Evolutionary conservation across 768 basidiomycete species (phyloP), one percentile per base, ranked within the genome.

Genomic region (Boletus barrowsii): DNA sequence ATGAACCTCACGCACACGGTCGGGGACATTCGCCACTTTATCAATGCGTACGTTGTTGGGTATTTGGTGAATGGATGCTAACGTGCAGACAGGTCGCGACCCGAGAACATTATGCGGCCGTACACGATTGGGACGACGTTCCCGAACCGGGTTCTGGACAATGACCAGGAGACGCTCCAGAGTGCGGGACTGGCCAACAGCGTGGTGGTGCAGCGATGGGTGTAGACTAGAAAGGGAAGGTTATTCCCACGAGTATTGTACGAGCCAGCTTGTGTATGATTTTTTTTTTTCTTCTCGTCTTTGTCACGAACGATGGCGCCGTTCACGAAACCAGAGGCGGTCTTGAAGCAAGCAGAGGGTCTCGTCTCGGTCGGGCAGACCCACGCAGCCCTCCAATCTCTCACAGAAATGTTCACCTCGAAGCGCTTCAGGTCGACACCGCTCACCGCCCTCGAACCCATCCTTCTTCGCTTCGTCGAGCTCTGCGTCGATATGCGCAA

Each of bases 401-500:
- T 96, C 61, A 86, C 92, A 3, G 93, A 96, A 68, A 90, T 95
- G 84, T 93, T 96, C 72, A 78, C 86, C 32, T 90, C 90, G 18
- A 98, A 98, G 76, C 87, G 91, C 47, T 98, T 98, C 78, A 83
- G 94, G 60, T 86, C 89, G 39, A 98, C 95, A 0, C 90, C 95
- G 1, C 75, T 98, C 24, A 76, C 84, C 3, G 84, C 90, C 4
- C 83, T 98, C 45, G 96, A 98, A 70, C 97, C 97, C 49, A 97
- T 98, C 72, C 88, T 98, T 81, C 75, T 93, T 61, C 88, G 93
- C 54, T 98, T 96, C 75, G 84, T 98, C 75, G 91, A 95, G 67
- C 88, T 99, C 45, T 98, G 93, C 68, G 93, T 98, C 56, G 88
- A 93, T 57, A 87, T 97, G 81, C 84, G 93, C 61, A 94, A 95